Evolutionary conservation across 129 eudicot genomes (phyloP).

Genomic region (Glebionis coronaria): DNA sequence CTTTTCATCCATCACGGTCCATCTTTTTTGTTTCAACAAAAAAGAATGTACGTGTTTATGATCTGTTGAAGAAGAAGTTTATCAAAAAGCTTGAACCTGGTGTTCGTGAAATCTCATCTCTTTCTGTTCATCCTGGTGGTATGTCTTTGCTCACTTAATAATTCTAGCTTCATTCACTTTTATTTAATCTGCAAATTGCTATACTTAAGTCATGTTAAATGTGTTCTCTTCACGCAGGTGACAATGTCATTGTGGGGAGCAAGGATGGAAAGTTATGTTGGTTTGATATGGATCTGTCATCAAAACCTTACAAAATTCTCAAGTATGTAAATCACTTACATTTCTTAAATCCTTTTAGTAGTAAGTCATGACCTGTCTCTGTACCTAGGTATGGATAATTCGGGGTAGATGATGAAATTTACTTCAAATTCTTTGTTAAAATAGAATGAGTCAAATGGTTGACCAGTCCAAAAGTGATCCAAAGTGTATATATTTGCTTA

Average conservation of each 20-base stretch:
- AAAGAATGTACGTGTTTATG: conserved; percentile 80
- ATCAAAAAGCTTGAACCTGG: conserved; percentile 79
- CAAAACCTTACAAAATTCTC: conserved; percentile 75
- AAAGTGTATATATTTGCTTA: no score
- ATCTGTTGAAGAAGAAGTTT: conserved; percentile 64
- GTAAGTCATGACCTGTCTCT: no score
- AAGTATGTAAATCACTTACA: conserved; percentile 42
- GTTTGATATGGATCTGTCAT: conserved; percentile 99
- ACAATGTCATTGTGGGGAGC: conserved; percentile 91
- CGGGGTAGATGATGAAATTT: no score
- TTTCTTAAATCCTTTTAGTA: not conserved
- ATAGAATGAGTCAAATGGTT: no score
- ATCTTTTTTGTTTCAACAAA: conserved; percentile 82
- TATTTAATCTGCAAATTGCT: not conserved
- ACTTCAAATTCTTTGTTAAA: no score
- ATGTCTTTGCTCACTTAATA: conserved; percentile 11
- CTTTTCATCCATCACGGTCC: conserved; percentile 92
- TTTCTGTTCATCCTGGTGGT: conserved; percentile 94
- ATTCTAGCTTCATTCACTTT: not conserved
- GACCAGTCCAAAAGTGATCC: no score
- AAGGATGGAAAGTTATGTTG: conserved; percentile 88
- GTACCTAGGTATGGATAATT: no score
- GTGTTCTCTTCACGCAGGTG: conserved; percentile 51
- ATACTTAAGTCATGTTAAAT: not conserved
- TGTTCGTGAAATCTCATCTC: conserved; percentile 68